Evolutionary conservation across 495 filamentous ascomycete species (phyloP), one percentile per base, ranked within the genome.

Genomic region (Parachaetomium inaequale): DNA sequence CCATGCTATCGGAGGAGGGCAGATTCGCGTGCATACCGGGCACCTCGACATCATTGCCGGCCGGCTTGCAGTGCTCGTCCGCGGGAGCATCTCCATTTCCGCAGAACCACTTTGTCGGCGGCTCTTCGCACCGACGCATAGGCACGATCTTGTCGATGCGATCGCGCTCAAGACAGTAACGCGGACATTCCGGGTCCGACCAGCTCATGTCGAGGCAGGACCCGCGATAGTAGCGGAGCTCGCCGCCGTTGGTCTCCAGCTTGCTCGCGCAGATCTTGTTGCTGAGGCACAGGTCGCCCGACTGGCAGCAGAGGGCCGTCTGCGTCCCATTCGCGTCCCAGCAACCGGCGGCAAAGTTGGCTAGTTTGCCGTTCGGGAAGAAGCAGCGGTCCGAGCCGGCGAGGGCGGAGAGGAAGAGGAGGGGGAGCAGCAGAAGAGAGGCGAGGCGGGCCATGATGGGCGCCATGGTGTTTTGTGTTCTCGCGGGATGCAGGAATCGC

Each of bases 281-380:
- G 26, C 38, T 46, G 23, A 58, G 47, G 31, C 65, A 67, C 0
- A 29, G 4, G 34, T 67, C 45, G 26, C 61, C 61, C 14, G 23
- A 4, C 7, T 26, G 8, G 46, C 65, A 59, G 49, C 63, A 66
- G 2, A 65, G 14, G 19, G 28, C 61, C 0, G 61, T 64, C 61
- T 34, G 45, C 0, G 3, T n/a, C 1, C 6, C 2, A 7, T 19
- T 0, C 1, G 15, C 26, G n/a, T 57, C 45, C 53, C 29, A 42
- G 38, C 63, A 65, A 12, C 19, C 7, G 2, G 28, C 12, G 6
- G 26, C 23, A 0, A 1, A 17, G 0, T n/a, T 5, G n/a, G 29
- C 32, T 8, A 14, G 12, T 0, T 47, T 17, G 45, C 58, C 45
- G 21, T 46, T 46, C 2, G 53, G 52, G 25, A 47, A 32, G 47